A percentile compares a stretch with the other conserved stretches of the same genome.
These are phyloP conservation scores for Xanthoconium stramineum DNA, from an alignment of 768 basidiomycete genomes.

Conservation along the genomic window DNA sequence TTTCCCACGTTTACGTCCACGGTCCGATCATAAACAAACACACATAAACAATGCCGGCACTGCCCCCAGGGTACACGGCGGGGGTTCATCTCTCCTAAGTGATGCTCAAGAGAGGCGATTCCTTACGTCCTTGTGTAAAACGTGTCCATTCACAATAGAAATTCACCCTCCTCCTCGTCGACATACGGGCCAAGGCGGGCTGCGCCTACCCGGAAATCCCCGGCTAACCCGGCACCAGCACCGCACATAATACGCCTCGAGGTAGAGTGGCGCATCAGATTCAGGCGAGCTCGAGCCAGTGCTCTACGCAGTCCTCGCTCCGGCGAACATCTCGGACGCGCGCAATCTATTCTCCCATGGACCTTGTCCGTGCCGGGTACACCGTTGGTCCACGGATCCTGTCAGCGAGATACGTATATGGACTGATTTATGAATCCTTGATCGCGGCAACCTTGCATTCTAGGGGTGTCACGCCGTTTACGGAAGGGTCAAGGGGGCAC, in stretches of 20 bases:
- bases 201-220: slow-evolving; percentile 1
- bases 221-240: slow-evolving; percentile 4
- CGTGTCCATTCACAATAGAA: slow-evolving; percentile 16
- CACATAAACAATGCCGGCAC: slow-evolving; percentile 19
- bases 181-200: no score
- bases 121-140: slow-evolving; percentile 15
- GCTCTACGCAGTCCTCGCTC: no score
- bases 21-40: slow-evolving; percentile 29
- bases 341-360: no score
- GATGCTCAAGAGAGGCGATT: not conserved
- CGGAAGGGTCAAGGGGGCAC: slow-evolving; percentile 2
- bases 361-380: no score
- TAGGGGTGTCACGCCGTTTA: not conserved
- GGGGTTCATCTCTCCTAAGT: not conserved
- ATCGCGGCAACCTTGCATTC: not conserved
- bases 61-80: no score
- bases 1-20: slow-evolving; percentile 29
- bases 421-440: no score
- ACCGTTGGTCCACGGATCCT: no score
- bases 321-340: not conserved
- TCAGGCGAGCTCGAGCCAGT: not conserved
- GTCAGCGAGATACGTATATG: no score
- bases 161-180: not conserved
- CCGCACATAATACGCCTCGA: not conserved
- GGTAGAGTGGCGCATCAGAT: slow-evolving; percentile 3